Base-by-base conservation (phyloP, 225 moss, liverwort and hornwort genomes). In the Rhytidiadelphus loreus region DNA sequence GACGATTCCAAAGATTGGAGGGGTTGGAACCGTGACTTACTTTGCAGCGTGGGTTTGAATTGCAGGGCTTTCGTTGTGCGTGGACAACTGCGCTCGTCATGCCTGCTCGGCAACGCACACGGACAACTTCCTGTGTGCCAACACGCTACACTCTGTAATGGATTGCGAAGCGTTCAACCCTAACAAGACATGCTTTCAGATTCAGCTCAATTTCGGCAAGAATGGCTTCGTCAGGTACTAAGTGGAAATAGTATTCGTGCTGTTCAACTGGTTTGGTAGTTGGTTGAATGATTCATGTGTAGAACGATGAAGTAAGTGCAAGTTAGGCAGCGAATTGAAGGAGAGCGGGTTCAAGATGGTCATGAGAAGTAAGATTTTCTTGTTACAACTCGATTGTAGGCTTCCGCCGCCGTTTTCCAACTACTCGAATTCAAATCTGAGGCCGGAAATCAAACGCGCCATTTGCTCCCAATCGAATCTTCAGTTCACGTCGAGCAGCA, bases 71-170 rank as follows among this genome's bases (percentile, higher is more conserved):
- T 92, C 93, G 62, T 85, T 90, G 81, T 93, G 93, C 73, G 92
- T 93, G 46, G 93, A 93, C 80, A 93, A 93, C 63, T 93, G 93
- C 87, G 90, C 93, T 85, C 91, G 93, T 77, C 93, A 93, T 52
- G 88, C 83, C n/a, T 93, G 93, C 83, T 91, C 93, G 62, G 90
- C 93, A 28, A 85, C 87, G 8, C 88, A 84, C 77, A 93, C 43
- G 46, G 93, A 93, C 86, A 90, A 93, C 69, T 93, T 93, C 69
- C 66, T 88, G n/a, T 93, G 93, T 58, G 90, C 87, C 56, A 71
- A 90, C 65, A 91, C 92, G 58, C 90, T 87, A 16, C 78, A 87
- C 32, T 55, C 88, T 48, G 89, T 93, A n/a, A 48, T 41, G 52
- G 93, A 93, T 2, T 93, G 93, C 57, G 81, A 86, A 21, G 23